Evolutionary conservation across 371 early-diverging fungal genomes (phyloP), one percentile per base, ranked within the genome.

Genomic region (Zychaea mexicana): DNA sequence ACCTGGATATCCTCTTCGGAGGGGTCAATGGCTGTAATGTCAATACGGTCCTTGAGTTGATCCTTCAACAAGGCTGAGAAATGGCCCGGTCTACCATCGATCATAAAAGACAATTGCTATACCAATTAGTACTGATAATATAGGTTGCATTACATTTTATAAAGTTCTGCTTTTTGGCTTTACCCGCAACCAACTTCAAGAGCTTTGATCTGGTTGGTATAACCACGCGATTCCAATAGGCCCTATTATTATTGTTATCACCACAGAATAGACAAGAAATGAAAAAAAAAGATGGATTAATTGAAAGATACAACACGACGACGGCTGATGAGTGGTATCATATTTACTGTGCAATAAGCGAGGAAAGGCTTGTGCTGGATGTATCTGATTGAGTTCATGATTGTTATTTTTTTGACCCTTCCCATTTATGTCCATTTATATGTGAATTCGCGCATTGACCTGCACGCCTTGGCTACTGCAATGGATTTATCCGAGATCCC

Each of bases 151-250:
- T n/a, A n/a, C n/a, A n/a, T n/a, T n/a, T n/a, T n/a, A n/a, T n/a
- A n/a, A n/a, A n/a, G n/a, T n/a, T n/a, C n/a, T n/a, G n/a, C n/a
- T n/a, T n/a, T n/a, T n/a, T n/a, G n/a, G n/a, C n/a, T 53, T 30
- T 66, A 70, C 74, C 76, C 77, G 19, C 77, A 76, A 12, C 77
- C 77, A 21, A 71, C 64, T 61, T 76, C 77, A 13, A 76, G 32
- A 2, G 57, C 38, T 17, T 52, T 56, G 4, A 57, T 31, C 28
- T 24, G 63, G 15, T 47, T 54, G 4, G 60, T 31, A 31, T 62
- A 65, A 19, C 47, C 36, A 2, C 52, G 19, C 19, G 57, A 46
- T n/a, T 70, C 62, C 32, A 74, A 38, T 10, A 70, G 27, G 10
- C 45, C 46, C 69, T 70, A 60, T 38, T 36, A 15, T 36, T 15